phyloP scores from a whole-genome alignment of 768 basidiomycete genomes.

The Leccinum disarticulatum region DNA sequence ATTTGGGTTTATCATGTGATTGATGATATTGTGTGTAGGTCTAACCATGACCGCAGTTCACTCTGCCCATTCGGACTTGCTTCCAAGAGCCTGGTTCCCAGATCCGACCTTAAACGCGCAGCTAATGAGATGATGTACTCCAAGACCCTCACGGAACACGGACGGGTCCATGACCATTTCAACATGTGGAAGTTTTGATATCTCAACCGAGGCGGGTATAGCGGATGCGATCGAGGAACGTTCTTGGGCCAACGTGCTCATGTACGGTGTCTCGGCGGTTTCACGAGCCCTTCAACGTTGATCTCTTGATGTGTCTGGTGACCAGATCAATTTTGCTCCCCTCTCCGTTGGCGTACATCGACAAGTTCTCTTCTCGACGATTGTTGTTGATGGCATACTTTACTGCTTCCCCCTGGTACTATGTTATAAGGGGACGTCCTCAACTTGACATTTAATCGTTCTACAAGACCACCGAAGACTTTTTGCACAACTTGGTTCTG shows the following conservation, averaged over 20 bases:
- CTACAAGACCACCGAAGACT: conserved; percentile 26
- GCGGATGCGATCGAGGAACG: conserved; percentile 62
- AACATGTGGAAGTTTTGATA: conserved; percentile 45
- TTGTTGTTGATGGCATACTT: conserved; percentile 33
- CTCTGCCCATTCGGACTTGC: conserved; percentile 11
- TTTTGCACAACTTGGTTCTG: conserved; percentile 35
- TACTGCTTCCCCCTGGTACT: conserved; percentile 27
- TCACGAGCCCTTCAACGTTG: conserved; percentile 54
- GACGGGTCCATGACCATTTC: conserved; percentile 41
- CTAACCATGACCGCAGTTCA: conserved; percentile 51
- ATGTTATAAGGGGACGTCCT: conserved; percentile 36
- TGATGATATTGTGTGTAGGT: conserved; percentile 38
- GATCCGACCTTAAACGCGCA: conserved; percentile 16
- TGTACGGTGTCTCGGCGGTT: conserved; percentile 57
- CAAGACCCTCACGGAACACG: conserved; percentile 21
- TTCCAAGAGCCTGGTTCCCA: conserved; percentile 25
- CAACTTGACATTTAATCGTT: conserved; percentile 31
- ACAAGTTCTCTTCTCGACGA: conserved; percentile 24
- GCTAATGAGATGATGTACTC: conserved; percentile 34
- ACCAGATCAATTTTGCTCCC: conserved; percentile 65
- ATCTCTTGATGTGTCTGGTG: conserved; percentile 73
- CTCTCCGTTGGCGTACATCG: conserved; percentile 37
- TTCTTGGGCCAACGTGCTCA: conserved; percentile 50
- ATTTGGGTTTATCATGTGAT: conserved; percentile 38
- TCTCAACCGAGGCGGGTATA: conserved; percentile 37